phyloP scores from a whole-genome alignment of 768 basidiomycete genomes.

The Lentinula sp. region DNA sequence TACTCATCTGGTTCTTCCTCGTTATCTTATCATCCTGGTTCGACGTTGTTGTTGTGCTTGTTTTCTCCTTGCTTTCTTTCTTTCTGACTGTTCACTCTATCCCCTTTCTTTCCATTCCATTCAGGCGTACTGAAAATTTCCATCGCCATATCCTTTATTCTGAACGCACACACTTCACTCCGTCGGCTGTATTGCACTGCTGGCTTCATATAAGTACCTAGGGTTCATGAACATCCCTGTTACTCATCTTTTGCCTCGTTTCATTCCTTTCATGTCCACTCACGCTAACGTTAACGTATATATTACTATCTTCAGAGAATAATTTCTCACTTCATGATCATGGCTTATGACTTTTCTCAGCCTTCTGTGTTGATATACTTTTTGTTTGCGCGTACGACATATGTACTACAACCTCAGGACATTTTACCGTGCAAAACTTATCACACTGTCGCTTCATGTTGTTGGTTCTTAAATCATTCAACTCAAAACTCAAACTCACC shows the following conservation, averaged over 20 bases:
- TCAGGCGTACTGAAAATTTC: neutral
- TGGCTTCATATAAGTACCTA: neutral
- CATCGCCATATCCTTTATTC: neutral
- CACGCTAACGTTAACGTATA: constrained; percentile 2
- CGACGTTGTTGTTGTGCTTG: neutral
- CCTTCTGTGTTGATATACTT: neutral
- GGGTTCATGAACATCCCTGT: neutral
- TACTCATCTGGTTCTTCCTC: neutral
- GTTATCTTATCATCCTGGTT: neutral
- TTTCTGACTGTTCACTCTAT: neutral
- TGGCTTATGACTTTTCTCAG: neutral
- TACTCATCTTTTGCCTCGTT: neutral
- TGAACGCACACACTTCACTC: neutral
- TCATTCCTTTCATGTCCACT: neutral
- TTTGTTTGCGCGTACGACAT: no score
- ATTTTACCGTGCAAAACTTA: neutral
- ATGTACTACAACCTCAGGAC: neutral
- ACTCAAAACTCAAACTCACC: no score
- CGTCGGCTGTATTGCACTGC: neutral
- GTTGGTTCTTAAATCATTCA: no score
- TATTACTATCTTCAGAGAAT: constrained; percentile 1
- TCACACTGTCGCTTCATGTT: neutral
- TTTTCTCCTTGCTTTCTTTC: neutral
- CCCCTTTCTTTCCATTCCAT: neutral
- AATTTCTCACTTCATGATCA: constrained; percentile 4